phyloP scores from a whole-genome alignment of 2,329 filamentous ascomycete genomes.

The Trichoderma harzianum region DNA sequence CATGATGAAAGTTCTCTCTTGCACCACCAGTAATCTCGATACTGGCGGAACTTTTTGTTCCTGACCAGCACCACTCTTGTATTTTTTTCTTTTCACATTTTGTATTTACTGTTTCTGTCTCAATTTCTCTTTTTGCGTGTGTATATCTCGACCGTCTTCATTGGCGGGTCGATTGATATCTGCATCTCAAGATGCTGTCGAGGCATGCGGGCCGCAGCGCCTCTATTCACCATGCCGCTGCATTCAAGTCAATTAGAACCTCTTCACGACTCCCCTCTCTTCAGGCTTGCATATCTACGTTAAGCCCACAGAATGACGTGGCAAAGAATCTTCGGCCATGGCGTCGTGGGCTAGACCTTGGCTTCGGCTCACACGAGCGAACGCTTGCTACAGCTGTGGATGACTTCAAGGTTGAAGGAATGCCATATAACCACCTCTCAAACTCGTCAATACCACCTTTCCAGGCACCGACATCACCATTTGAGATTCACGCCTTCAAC shows the following conservation, averaged over 20 bases:
- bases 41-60: constrained; percentile 13
- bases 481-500: constrained; percentile 44
- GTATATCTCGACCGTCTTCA: constrained; percentile 11
- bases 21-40: constrained; percentile 1
- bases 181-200: constrained; percentile 33
- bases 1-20: constrained; percentile 15
- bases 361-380: constrained; percentile 27
- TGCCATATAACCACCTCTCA: constrained; percentile 28
- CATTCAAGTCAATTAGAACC: constrained; percentile 21
- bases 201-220: constrained; percentile 33
- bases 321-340: constrained; percentile 31
- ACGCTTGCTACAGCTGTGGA: constrained; percentile 42
- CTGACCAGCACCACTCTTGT: background rate
- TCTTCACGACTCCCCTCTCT: constrained; percentile 21
- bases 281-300: constrained; percentile 18
- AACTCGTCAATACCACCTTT: constrained; percentile 30
- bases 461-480: constrained; percentile 23
- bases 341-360: constrained; percentile 27
- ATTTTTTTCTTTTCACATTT: background rate
- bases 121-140: background rate
- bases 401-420: constrained; percentile 32
- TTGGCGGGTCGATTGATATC: constrained; percentile 13
- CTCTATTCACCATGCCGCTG: constrained; percentile 24
- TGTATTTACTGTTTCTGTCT: background rate
- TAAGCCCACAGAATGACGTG: constrained; percentile 28